Conservation (phyloP, 306 rosid genomes). For the Castanea crenata region DNA sequence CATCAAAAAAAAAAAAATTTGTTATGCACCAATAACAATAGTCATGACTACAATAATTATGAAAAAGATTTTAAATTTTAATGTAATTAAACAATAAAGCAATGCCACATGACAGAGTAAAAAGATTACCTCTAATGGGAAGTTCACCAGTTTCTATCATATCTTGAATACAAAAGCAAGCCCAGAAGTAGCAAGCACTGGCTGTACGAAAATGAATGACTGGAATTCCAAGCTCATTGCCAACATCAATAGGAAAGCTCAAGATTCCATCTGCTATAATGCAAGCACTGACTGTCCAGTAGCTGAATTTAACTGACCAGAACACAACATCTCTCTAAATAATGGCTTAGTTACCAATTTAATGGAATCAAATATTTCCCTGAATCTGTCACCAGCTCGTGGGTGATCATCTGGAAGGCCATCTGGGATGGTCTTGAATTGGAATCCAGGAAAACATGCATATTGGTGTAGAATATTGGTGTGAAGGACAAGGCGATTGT, state of each 20-base stretch:
- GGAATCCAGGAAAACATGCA: conserved; percentile 21
- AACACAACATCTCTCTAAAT: conserved; percentile 20
- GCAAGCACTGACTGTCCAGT: conserved; percentile 11
- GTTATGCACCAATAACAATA: too few species aligned
- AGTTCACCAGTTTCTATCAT: conserved; percentile 32
- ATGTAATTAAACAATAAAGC: too few species aligned
- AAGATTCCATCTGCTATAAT: conserved; percentile 41
- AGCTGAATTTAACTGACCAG: neutral
- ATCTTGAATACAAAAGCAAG: conserved; percentile 27
- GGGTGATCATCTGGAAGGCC: conserved; percentile 23
- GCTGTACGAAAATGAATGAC: conserved; percentile 38
- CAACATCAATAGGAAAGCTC: conserved; percentile 31
- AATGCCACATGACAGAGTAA: neutral
- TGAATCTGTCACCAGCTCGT: neutral
- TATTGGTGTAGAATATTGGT: conserved; percentile 1
- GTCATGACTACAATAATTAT: too few species aligned
- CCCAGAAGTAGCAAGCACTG: conserved; percentile 43
- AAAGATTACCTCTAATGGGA: conserved; percentile 41
- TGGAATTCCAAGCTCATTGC: conserved; percentile 29
- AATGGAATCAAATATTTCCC: neutral
- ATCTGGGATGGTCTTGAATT: conserved; percentile 31
- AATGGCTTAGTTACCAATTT: conserved; percentile 20
- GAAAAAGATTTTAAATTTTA: too few species aligned
- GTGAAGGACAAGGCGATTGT: conserved; percentile 16
- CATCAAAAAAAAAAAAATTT: too few species aligned